Evolutionary conservation across 345 rosid genomes (phyloP), one percentile per base, ranked within the genome.

Genomic region (Citrus cavaleriei): DNA sequence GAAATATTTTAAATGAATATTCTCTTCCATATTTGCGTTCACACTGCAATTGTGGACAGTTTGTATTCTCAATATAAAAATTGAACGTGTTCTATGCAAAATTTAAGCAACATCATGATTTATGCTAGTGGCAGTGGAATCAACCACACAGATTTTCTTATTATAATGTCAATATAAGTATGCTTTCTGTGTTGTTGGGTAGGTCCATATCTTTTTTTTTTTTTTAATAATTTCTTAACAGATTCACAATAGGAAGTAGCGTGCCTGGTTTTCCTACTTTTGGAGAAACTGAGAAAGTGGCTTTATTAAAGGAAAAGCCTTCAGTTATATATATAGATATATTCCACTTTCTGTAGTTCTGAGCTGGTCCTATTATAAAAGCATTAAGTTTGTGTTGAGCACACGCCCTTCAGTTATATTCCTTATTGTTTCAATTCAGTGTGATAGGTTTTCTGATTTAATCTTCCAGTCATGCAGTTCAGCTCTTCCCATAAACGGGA

Each of bases 391-490:
- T 63, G 81, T 35, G 71, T 34, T 51, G 40, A 60, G 63, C 27
- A 27, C 68, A 22, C 60, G 37, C 66, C 22, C 51, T 38, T 60
- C 24, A 58, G 25, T 24, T 40, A 16, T 18, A 60, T 37, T 74
- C 9, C 46, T 61, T 13, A 3, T 73, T 46, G 30, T n/a, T 30
- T n/a, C 68, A 54, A 38, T 40, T 51, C 40, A 40, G 9, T 74
- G 64, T 25, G 40, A 25, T 21, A 9, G n/a, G 19, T 30, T 71
- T 74, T 81, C 34, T 59, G 32, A 40, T 27, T 68, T 18, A n/a
- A 73, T 42, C 58, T 73, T 75, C 72, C 70, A 72, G 84, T 78
- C 68, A 83, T 87, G 84, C 42, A 74, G 13, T 70, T 73, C 78
- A 73, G 72, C 70, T 72, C 83, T 80, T 9, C 78, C 65, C 64